phyloP scores from a whole-genome alignment of 1,284 basidiomycete species.

The Sparassis latifolia region DNA sequence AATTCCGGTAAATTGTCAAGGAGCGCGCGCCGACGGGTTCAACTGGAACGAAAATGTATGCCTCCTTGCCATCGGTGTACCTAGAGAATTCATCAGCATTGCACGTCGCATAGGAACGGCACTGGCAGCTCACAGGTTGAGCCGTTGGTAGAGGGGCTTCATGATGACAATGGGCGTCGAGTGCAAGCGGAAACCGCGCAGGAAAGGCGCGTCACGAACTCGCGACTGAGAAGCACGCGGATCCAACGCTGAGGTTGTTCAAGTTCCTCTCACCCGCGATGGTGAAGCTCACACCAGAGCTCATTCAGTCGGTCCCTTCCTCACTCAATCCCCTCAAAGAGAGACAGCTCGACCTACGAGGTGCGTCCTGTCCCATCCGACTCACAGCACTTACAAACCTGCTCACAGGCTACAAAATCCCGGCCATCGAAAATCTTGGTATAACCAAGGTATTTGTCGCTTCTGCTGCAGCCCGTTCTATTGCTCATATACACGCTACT shows the following conservation, averaged over 20 bases:
- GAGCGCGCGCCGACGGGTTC: conserved; percentile 57
- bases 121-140: conserved; percentile 47
- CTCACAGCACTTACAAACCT: conserved; percentile 22
- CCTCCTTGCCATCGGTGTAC: conserved; percentile 62
- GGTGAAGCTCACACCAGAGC: conserved; percentile 90
- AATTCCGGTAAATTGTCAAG: conserved; percentile 62
- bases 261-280: conserved; percentile 10
- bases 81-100: conserved; percentile 29
- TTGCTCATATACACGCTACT: conserved; percentile 5
- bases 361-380: conserved; percentile 39
- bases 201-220: conserved; percentile 15
- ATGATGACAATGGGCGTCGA: conserved; percentile 37
- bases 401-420: conserved; percentile 87
- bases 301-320: conserved; percentile 72
- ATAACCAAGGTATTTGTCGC: conserved; percentile 75
- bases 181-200: conserved; percentile 7
- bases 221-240: conserved; percentile 14
- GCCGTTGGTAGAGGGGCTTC: conserved; percentile 63
- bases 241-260: conserved; percentile 1
- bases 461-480: conserved; percentile 13
- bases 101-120: background rate
- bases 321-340: conserved; percentile 89
- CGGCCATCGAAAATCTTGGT: conserved; percentile 98
- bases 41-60: conserved; percentile 69
- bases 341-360: conserved; percentile 90